These are phyloP conservation scores for Podospora fimiseda DNA, from an alignment of 495 filamentous ascomycete species.

Conservation along the genomic window DNA sequence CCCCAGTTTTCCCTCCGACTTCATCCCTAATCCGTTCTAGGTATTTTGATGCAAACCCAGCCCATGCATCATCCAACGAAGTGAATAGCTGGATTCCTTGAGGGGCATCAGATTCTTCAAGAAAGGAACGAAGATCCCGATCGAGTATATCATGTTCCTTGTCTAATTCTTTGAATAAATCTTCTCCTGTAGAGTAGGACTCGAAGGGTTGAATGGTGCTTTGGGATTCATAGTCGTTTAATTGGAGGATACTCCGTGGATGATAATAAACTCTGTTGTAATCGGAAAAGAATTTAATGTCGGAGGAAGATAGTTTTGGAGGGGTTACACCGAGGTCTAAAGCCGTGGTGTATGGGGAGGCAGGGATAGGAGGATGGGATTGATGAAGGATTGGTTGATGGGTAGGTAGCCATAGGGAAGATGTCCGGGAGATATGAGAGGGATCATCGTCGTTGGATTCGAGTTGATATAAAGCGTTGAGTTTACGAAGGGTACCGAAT, in stretches of 20 bases:
- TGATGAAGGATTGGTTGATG: slow-evolving; percentile 54
- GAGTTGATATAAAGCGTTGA: slow-evolving; percentile 81
- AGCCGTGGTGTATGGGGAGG: slow-evolving; percentile 66
- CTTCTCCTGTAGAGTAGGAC: slow-evolving; percentile 69
- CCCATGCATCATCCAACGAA: slow-evolving; percentile 85
- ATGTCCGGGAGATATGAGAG: no score
- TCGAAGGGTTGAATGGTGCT: slow-evolving; percentile 77
- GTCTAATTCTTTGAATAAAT: slow-evolving; percentile 75
- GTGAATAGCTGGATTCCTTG: slow-evolving; percentile 81
- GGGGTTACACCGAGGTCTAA: slow-evolving; percentile 64
- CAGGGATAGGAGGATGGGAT: slow-evolving; percentile 56
- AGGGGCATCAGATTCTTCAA: slow-evolving; percentile 88
- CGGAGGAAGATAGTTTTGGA: slow-evolving; percentile 54
- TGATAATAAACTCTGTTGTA: slow-evolving; percentile 89
- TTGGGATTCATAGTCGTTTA: slow-evolving; percentile 81
- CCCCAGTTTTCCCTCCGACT: slow-evolving; percentile 66
- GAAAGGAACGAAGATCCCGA: slow-evolving; percentile 76
- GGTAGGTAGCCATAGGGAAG: background rate
- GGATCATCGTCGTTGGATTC: slow-evolving; percentile 41
- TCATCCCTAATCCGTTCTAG: slow-evolving; percentile 80
- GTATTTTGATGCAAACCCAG: slow-evolving; percentile 75
- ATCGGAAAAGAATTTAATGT: slow-evolving; percentile 92
- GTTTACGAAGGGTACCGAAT: slow-evolving; percentile 80
- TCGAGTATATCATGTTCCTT: slow-evolving; percentile 84
- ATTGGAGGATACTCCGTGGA: slow-evolving; percentile 77